Evolutionary conservation across 192 early-diverging fungal species (phyloP).

Genomic region (Chytriomyces hyalinus): DNA sequence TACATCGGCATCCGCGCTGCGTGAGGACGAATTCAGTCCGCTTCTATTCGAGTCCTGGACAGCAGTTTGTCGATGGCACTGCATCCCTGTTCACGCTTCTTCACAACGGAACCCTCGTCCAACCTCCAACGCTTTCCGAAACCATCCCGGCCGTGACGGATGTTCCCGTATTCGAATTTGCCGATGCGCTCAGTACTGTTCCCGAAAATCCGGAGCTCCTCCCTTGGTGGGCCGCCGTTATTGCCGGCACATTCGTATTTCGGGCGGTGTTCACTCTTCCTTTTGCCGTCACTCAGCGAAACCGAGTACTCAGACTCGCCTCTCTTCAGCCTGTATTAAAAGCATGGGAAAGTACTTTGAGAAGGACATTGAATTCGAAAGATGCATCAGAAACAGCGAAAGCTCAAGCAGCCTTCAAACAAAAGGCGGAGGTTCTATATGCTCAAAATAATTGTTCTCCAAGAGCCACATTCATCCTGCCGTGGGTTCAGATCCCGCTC

Average conservation of each 20-base stretch:
- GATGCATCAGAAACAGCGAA: background rate
- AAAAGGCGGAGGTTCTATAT: slow-evolving; percentile 56
- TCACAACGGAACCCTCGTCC: background rate
- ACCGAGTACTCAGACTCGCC: slow-evolving; percentile 34
- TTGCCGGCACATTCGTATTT: slow-evolving; percentile 40
- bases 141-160: background rate
- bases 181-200: slow-evolving; percentile 11
- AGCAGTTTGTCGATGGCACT: background rate
- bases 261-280: slow-evolving; percentile 41
- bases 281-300: slow-evolving; percentile 41
- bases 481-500: slow-evolving; percentile 78
- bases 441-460: slow-evolving; percentile 63
- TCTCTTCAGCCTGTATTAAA: slow-evolving; percentile 37
- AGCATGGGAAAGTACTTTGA: slow-evolving; percentile 42
- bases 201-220: slow-evolving; percentile 9
- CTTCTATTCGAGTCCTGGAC: background rate
- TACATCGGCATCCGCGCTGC: no score
- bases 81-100: background rate
- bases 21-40: no score
- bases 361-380: background rate
- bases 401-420: slow-evolving; percentile 28
- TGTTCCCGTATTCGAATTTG: background rate
- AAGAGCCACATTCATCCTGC: slow-evolving; percentile 64
- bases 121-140: background rate
- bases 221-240: slow-evolving; percentile 32